phyloP scores from a whole-genome alignment of 116 monocot genomes.

The Posidonia oceanica region DNA sequence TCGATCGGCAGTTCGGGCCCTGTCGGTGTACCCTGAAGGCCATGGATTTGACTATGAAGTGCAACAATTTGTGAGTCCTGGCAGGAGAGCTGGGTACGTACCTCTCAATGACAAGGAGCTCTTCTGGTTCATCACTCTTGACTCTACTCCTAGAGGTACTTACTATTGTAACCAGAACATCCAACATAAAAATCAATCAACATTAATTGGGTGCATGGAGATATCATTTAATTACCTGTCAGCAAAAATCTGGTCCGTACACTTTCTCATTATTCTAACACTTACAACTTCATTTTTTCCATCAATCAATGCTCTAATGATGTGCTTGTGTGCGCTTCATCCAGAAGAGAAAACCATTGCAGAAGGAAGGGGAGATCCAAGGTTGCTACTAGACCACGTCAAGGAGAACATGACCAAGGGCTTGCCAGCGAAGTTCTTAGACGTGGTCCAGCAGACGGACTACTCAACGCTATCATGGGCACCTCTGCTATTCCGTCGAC shows the following conservation, averaged over 20 bases:
- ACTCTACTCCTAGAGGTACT: constrained; percentile 19
- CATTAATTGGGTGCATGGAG: too few relatives aligned
- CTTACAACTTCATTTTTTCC: too few relatives aligned
- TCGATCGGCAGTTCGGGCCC: constrained; percentile 42
- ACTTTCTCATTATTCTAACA: too few relatives aligned
- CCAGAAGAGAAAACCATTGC: constrained; percentile 27
- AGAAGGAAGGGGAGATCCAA: constrained; percentile 3
- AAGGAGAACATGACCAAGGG: constrained; percentile 16
- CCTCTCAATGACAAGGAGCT: constrained; percentile 34
- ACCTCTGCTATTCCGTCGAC: constrained; percentile 4
- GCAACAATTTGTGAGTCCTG: constrained; percentile 22
- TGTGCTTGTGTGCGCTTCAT: too few relatives aligned
- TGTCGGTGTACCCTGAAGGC: constrained; percentile 30
- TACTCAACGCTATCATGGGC: constrained; percentile 1
- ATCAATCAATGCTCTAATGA: too few relatives aligned
- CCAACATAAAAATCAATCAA: too few relatives aligned
- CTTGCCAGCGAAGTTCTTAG: neutral
- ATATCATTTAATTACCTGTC: too few relatives aligned
- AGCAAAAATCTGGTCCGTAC: too few relatives aligned
- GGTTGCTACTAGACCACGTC: constrained; percentile 24
- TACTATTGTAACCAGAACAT: neutral
- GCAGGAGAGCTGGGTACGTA: constrained; percentile 27
- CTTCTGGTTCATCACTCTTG: constrained; percentile 55
- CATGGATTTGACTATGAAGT: constrained; percentile 33
- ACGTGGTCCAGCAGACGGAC: constrained; percentile 1